Conservation (phyloP, 768 basidiomycete genomes). For the Podaxis sp. region DNA sequence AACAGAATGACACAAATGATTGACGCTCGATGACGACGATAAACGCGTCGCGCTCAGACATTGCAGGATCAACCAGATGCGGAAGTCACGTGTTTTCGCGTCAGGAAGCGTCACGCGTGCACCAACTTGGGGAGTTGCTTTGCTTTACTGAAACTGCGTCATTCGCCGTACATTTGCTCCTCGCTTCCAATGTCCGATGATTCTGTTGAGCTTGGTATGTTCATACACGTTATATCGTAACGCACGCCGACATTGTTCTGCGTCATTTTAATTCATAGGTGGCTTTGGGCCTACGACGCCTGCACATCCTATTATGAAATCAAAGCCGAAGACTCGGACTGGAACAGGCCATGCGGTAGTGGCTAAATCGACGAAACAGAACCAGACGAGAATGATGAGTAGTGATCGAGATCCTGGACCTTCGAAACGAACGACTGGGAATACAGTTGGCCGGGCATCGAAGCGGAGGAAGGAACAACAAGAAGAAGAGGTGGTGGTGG, state of each 20-base stretch:
- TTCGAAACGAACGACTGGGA: conserved; percentile 10
- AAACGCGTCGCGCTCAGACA: neutral
- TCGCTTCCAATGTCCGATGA: conserved; percentile 11
- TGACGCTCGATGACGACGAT: neutral
- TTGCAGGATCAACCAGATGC: neutral
- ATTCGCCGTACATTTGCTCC: neutral
- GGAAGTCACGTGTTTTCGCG: conserved; percentile 9
- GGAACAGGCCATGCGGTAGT: neutral
- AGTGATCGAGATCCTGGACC: conserved; percentile 1
- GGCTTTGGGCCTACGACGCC: conserved; percentile 24
- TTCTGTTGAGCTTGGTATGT: conserved; percentile 11
- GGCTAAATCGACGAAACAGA: conserved; percentile 9
- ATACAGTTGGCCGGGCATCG: neutral
- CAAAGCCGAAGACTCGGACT: conserved; percentile 1
- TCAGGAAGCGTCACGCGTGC: neutral
- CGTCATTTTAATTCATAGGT: conserved; percentile 12
- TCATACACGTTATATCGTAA: neutral
- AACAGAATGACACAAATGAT: no score
- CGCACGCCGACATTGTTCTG: neutral
- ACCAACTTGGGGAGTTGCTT: neutral
- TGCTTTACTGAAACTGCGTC: neutral
- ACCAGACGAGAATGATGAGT: conserved; percentile 6
- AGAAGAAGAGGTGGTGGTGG: conserved; percentile 14
- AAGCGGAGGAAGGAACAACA: conserved; percentile 14
- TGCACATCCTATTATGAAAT: conserved; percentile 9